Evolutionary conservation across 495 filamentous ascomycete species (phyloP).

Genomic region (Elaphomyces granulatus): DNA sequence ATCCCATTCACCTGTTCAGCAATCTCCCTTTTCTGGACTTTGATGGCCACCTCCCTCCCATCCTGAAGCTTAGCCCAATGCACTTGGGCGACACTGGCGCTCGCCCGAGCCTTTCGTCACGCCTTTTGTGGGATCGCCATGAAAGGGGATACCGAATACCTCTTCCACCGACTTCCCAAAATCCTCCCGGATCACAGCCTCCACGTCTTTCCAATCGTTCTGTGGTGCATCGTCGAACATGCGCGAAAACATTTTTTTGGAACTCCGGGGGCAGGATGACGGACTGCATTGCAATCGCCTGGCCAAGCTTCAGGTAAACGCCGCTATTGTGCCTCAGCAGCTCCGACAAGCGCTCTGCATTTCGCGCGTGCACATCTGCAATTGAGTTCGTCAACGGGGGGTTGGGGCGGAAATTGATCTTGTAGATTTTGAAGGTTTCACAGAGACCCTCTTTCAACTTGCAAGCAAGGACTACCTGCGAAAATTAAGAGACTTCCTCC

Average conservation of each 20-base stretch:
- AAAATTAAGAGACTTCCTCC: too few species aligned
- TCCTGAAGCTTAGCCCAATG: slow-evolving; percentile 81
- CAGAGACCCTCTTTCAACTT: too few species aligned
- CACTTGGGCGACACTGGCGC: slow-evolving; percentile 88
- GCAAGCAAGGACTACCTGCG: too few species aligned
- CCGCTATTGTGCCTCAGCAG: slow-evolving; percentile 78
- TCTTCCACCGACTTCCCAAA: slow-evolving; percentile 74
- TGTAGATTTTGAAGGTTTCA: too few species aligned
- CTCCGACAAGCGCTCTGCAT: slow-evolving; percentile 65
- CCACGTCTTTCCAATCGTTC: slow-evolving; percentile 79
- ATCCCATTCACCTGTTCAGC: slow-evolving; percentile 79
- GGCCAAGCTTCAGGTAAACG: slow-evolving; percentile 92
- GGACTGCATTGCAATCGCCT: slow-evolving; percentile 97
- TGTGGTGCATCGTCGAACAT: slow-evolving; percentile 99
- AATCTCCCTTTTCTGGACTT: slow-evolving; percentile 95
- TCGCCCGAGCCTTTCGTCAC: slow-evolving; percentile 69
- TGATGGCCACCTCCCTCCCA: slow-evolving; percentile 82
- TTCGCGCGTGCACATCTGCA: slow-evolving; percentile 59
- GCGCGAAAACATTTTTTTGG: slow-evolving; percentile 79
- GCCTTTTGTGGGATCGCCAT: slow-evolving; percentile 48
- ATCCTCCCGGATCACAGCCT: slow-evolving; percentile 74
- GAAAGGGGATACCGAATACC: slow-evolving; percentile 76
- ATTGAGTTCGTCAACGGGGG: slow-evolving; percentile 56
- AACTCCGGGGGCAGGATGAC: slow-evolving; percentile 87
- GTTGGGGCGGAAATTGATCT: slow-evolving; percentile 80